Base-by-base conservation (phyloP, 805 yeast species). In the Saturnispora kantuleensis region DNA sequence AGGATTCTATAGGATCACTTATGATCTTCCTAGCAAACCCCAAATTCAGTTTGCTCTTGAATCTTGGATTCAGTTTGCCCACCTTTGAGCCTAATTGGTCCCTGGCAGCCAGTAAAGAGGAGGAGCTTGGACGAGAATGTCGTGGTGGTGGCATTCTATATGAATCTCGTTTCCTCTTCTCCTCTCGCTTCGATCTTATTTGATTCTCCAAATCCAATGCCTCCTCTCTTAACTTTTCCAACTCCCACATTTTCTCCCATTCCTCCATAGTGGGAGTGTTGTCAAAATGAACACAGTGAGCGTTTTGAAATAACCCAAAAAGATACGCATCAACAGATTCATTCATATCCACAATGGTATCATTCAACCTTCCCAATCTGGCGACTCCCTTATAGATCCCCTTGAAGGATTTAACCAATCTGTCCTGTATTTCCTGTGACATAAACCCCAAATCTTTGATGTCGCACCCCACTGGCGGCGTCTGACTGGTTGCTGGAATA, bases 201-300 rank as follows among this genome's bases (percentile, higher is more conserved):
- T 54, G 48, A 1, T 28, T 11, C 18, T 51, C 44, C 32, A 58
- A 38, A 5, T 48, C 31, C 5, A 45, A 42, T 12, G 58, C 51
- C 31, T 57, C 51, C 3, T 18, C 31, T 36, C 54, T 47, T 5
- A 58, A 15, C 15, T 49, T 50, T 34, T 44, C 48, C 8, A 55
- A 37, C 37, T 54, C 52, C 8, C 50, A 46, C 35, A 47, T 44
- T 32, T 55, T 52, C 21, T 33, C 44, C 57, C 57, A 49, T 7
- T 55, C 53, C 31, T 52, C 53, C 2, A 48, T 42, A 6, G 48
- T 54, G 1, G 63, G 59, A 2, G 58, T 49, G 39, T 60, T 57
- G 16, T 67, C 64, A 53, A 84, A 84, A 55, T 84, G 88, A 26
- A 83, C 83, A 62, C 95, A 84, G 81, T 93, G 87, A 49, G 94